Evolutionary conservation across 306 rosid genomes (phyloP), one percentile per base, ranked within the genome.

Genomic region (Arachis stenosperma): DNA sequence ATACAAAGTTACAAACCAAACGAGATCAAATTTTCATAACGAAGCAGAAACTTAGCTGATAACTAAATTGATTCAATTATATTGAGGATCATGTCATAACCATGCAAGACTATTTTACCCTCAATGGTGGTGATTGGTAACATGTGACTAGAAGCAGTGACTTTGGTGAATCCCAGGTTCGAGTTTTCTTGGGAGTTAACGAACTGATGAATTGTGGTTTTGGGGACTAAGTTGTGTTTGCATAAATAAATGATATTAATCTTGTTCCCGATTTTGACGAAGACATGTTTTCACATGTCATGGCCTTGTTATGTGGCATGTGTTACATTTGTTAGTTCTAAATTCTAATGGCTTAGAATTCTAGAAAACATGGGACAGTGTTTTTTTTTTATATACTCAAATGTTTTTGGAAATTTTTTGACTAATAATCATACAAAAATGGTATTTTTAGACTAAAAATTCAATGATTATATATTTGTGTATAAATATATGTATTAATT

Each of bases 251-350:
- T 1, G 7, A 5, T 5, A 8, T 13, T 10, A 43, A 33, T 22
- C 52, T 0, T 63, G 72, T 61, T 43, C 51, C 37, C 15, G 3
- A 9, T 3, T 37, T 10, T 39, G 78, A 78, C 5, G 3, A 58
- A 29, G 57, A 73, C 79, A 50, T 73, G 75, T 60, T 60, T 65
- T 43, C 57, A 39, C 9, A 40, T 44, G 63, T 51, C 52, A 67
- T n/a, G 52, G 56, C 17, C 61, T 2, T 1, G 57, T 57, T 59
- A 64, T 59, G 73, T 58, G 71, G 9, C 67, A 75, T 75, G 33
- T 76, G 61, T n/a, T 47, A 13, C 52, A 47, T 47, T 47, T 47
- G 50, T 62, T 73, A 33, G 37, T 4, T 33, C 37, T 33, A 33
- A 46, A 13, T 59, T 71, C 33, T 40, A 12, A 66, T 56, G 63